Evolutionary conservation across 2,329 filamentous ascomycete genomes (phyloP).

Genomic region (Alternaria alternata): DNA sequence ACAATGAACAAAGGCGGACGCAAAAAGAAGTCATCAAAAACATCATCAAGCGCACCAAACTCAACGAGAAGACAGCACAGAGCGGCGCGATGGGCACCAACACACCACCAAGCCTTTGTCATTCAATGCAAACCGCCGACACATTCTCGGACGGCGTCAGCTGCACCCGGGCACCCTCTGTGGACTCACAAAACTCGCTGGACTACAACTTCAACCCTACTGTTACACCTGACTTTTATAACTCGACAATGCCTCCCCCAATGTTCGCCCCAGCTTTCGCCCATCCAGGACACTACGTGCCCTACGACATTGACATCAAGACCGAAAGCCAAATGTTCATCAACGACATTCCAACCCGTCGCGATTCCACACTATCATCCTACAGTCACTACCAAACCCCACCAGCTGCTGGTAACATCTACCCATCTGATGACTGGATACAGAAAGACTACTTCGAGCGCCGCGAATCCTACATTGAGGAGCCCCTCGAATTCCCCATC

Average conservation of each 20-base stretch:
- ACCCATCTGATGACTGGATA: constrained; percentile 75
- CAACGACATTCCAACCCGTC: constrained; percentile 84
- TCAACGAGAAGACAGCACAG: constrained; percentile 80
- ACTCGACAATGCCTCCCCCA: constrained; percentile 65
- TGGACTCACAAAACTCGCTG: constrained; percentile 78
- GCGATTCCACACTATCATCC: constrained; percentile 87
- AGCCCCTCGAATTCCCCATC: constrained; percentile 74
- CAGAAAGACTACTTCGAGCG: constrained; percentile 74
- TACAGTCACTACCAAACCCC: constrained; percentile 91
- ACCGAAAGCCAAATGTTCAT: constrained; percentile 94
- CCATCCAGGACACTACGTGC: constrained; percentile 70
- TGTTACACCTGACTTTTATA: constrained; percentile 64
- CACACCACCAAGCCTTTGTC: constrained; percentile 80
- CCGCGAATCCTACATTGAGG: constrained; percentile 69
- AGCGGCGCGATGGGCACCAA: constrained; percentile 58
- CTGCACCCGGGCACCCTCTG: constrained; percentile 74
- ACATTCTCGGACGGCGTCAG: constrained; percentile 78
- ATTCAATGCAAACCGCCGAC: constrained; percentile 82
- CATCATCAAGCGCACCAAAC: constrained; percentile 96
- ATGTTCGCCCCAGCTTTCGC: constrained; percentile 54
- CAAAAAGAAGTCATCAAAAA: constrained; percentile 97
- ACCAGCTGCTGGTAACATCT: constrained; percentile 72
- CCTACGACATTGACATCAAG: constrained; percentile 95
- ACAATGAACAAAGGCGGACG: constrained; percentile 81
- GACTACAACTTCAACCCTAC: constrained; percentile 72